Percentiles rank a stretch among this genome's conserved stretches.
Conservation (phyloP, 129 eudicot genomes). For the Flaveria ramosissima region DNA sequence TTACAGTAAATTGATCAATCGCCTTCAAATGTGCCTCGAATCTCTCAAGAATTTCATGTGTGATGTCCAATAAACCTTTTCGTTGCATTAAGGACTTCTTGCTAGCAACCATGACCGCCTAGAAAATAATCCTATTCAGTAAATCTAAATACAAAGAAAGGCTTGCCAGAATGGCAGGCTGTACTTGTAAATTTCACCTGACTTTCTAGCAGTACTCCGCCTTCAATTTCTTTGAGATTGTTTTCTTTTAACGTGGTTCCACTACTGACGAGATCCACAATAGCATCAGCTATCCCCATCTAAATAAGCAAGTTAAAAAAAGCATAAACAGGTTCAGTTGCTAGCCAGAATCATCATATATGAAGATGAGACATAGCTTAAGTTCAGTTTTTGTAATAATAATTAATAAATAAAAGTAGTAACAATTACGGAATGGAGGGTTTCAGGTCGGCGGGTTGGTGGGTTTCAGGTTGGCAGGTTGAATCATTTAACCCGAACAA, state of each 20-base stretch:
- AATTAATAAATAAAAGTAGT: no score
- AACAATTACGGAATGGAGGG: no score
- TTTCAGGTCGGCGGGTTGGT: no score
- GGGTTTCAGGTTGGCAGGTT: no score
- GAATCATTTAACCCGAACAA: no score
- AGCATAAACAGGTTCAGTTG: constrained; percentile 8
- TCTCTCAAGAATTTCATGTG: constrained; percentile 91
- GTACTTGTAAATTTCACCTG: constrained; percentile 54
- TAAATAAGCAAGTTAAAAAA: constrained; percentile 25
- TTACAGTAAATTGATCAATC: constrained; percentile 72
- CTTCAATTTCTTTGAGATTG: constrained; percentile 91
- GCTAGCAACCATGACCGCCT: constrained; percentile 95
- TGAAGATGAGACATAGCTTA: background rate
- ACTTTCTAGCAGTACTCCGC: constrained; percentile 80
- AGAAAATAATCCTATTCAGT: constrained; percentile 30
- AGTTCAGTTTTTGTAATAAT: background rate
- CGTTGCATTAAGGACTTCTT: constrained; percentile 71
- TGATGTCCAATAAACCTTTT: constrained; percentile 73
- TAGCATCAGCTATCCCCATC: constrained; percentile 99
- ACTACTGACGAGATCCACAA: constrained; percentile 97
- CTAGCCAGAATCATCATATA: constrained; percentile 20
- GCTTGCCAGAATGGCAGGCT: background rate
- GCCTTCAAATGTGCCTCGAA: constrained; percentile 94
- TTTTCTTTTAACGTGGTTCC: constrained; percentile 91
- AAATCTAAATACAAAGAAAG: background rate